Percentiles rank a stretch among this genome's conserved stretches.
Conservation (phyloP, 73 alveolate species). For the Symbiodinium pilosum region DNA sequence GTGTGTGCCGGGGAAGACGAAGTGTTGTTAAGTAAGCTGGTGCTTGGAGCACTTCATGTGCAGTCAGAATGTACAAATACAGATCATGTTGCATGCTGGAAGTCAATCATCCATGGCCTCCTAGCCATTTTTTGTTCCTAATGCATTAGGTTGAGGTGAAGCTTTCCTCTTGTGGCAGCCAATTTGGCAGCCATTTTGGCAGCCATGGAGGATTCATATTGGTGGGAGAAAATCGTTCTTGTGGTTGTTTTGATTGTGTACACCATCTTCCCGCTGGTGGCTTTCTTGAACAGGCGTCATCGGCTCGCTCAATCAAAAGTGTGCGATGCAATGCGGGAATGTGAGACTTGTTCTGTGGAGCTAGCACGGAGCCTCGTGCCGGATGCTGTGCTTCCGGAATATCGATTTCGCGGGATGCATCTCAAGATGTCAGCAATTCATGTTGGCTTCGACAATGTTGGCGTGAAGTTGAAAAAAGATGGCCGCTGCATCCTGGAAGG, state of each 20-base stretch:
- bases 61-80: too few species aligned
- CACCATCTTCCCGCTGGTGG: background rate
- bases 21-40: too few species aligned
- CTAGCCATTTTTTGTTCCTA: too few species aligned
- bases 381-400: conserved; percentile 37
- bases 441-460: conserved; percentile 67
- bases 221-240: conserved; percentile 55
- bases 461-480: conserved; percentile 48
- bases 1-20: too few species aligned
- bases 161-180: too few species aligned
- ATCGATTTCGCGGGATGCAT: conserved; percentile 68
- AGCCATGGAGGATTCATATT: conserved; percentile 49
- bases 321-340: conserved; percentile 44
- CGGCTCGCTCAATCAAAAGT: background rate
- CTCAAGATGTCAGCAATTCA: conserved; percentile 75
- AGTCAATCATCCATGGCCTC: too few species aligned
- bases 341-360: conserved; percentile 64
- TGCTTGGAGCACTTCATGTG: too few species aligned
- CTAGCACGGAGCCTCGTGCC: conserved; percentile 45
- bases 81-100: too few species aligned
- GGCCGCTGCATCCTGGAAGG: conserved; percentile 69
- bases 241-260: conserved; percentile 38
- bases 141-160: too few species aligned
- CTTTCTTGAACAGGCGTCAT: conserved; percentile 41
- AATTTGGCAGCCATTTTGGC: too few species aligned